Evolutionary conservation across 2,329 filamentous ascomycete species (phyloP), one percentile per base, ranked within the genome.

Genomic region (Dactylellina drechsleri): DNA sequence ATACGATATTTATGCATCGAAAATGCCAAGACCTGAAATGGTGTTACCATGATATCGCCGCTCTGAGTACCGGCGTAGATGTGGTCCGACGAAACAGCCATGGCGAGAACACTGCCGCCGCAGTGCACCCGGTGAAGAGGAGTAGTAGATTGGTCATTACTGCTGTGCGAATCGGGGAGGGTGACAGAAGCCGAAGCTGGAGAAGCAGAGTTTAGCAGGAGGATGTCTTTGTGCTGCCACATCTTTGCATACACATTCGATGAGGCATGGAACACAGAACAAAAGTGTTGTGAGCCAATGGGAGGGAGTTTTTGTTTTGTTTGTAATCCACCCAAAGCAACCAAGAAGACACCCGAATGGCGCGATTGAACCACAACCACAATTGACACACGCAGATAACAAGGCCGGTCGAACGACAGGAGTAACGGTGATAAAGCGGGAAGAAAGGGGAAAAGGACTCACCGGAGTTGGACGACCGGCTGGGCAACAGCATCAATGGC

Each of bases 41-140:
- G 2, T 12, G 16, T 36, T 57, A 87, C 90, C 53, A 96, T 86
- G 76, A 99, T 96, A 83, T 97, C 92, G 76, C 95, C 95, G 77
- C 92, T 91, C 81, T 97, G 93, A 0, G 95, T 93, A 47, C 95
- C 95, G 16, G 94, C 93, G 82, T 92, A 99, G 64, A 99, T 91
- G 80, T 89, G 90, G 56, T 91, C 86, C 60, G 92, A 86, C 68
- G 92, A 93, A 23, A 97, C 88, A 2, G 90, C 92, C 66, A 99
- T 86, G 7, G 92, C 89, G 59, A 99, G 88, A 56, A 96, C 66
- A 53, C 65, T 71, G 54, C 71, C 64, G 20, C 56, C 66, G 65
- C 66, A 71, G 60, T 76, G 66, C 54, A 76, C 64, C 28, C 72
- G 72, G 23, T 76, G 72, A 13, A 76, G 50, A 4, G 72, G 72